Evolutionary conservation across 2,329 filamentous ascomycete genomes (phyloP), one percentile per base, ranked within the genome.

Genomic region (Fusarium liriodendri): DNA sequence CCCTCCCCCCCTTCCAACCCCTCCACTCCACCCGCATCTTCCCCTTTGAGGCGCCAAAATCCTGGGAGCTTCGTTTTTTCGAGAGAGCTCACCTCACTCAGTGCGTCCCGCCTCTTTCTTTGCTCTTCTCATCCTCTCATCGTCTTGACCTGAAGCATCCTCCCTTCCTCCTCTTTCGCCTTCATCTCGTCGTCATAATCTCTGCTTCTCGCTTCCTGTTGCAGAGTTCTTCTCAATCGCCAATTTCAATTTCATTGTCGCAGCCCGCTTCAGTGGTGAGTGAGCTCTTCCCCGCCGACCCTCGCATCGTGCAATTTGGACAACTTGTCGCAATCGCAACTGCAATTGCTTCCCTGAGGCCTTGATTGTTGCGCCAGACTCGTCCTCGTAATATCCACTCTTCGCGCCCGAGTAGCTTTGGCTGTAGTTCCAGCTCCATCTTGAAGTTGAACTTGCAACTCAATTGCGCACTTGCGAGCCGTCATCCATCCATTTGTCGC

Each of bases 51-150:
- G 63, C 62, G 67, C 71, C 71, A 66, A 70, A 75, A 62, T 72
- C 71, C 72, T 76, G 67, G 73, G 71, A 79, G 77, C 77, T 78
- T 78, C 77, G 74, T 75, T 78, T 79, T 78, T 79, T 79, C 70
- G 76, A 71, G 74, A 77, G 73, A 76, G 66, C 69, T 71, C 71
- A 64, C 68, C 72, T 70, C 70, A 68, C 68, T 72, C 73, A 65
- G 67, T 68, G 71, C 70, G 69, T 66, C 71, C 73, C 69, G 62
- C 52, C 54, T 54, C 66, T 70, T 64, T 74, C 70, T 66, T 67
- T 50, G 70, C 73, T 73, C 74, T 67, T 75, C 73, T 76, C 67
- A 75, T 67, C 64, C 72, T 73, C 69, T 64, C 69, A 72, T 75
- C 72, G 58, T 70, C 73, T 71, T 64, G 35, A 37, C 4, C 35